Base-by-base conservation (phyloP, 306 rosid species). In the Prunus kanzakura region DNA sequence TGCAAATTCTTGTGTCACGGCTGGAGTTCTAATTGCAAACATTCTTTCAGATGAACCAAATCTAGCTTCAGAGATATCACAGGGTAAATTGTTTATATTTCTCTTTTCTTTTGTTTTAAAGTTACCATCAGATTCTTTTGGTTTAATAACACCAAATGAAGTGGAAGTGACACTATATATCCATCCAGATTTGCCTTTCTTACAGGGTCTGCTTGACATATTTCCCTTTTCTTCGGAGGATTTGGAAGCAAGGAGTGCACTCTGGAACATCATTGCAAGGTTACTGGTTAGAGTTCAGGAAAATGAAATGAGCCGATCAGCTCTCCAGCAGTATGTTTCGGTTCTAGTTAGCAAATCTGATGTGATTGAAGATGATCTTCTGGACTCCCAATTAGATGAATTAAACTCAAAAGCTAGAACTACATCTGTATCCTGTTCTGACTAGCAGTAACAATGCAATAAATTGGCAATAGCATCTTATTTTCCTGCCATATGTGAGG, bases 331-430 rank as follows among this genome's bases (percentile, higher is more conserved):
- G n/a, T 85, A 82, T 32, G 92, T 86, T 79, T 84, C 81, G 0
- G 82, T 91, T 71, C 83, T 94, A 76, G 91, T 88, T 30, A 65
- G 76, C 81, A 94, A 86, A 84, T 71, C 82, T 46, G 96, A 91
- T 80, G 87, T 84, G 66, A 94, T 94, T 54, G 98, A 94, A 81
- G 97, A 94, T 70, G 97, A 90, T 78, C 96, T 91, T 84, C 89
- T 94, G 29, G 88, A 89, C 78, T 74, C 54, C 47, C 88, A 78
- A 76, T 63, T 79, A 63, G 84, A 47, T 63, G 75, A 84, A 67
- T 51, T 72, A 69, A 77, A 78, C 72, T 76, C 81, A 19, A 84
- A 74, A 78, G 86, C 98, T 85, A 86, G 84, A 80, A 81, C 77
- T 45, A 77, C 84, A 85, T 87, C 93, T 50, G 98, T 95, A 95